phyloP scores from a whole-genome alignment of 208 protist genomes.

The Trypanosoma theileri region DNA sequence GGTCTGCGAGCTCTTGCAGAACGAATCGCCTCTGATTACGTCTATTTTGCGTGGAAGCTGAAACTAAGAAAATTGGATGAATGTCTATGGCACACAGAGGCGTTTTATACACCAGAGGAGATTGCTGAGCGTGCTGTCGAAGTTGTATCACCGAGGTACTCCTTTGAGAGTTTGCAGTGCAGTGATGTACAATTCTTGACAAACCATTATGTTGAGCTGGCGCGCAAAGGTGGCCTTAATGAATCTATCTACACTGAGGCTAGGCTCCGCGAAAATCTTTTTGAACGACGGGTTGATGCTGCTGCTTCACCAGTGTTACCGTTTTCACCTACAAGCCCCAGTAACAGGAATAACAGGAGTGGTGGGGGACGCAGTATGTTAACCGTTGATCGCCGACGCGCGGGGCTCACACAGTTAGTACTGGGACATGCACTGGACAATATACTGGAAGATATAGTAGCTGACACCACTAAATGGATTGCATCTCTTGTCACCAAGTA shows the following conservation, averaged over 20 bases:
- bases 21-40: slow-evolving; percentile 41
- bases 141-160: slow-evolving; percentile 8
- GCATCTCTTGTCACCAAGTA: slow-evolving; percentile 11
- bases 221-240: slow-evolving; percentile 16
- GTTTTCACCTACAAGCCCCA: neutral
- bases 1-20: slow-evolving; percentile 52
- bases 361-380: slow-evolving; percentile 3
- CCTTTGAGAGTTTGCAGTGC: slow-evolving; percentile 22
- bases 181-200: slow-evolving; percentile 26
- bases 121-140: neutral
- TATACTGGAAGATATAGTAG: slow-evolving; percentile 53
- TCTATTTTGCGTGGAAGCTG: slow-evolving; percentile 20
- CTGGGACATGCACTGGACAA: slow-evolving; percentile 66
- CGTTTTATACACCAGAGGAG: slow-evolving; percentile 26
- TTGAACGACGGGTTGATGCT: slow-evolving; percentile 16
- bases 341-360: neutral
- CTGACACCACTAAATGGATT: slow-evolving; percentile 66
- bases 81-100: slow-evolving; percentile 23
- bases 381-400: slow-evolving; percentile 42
- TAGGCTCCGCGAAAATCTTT: slow-evolving; percentile 35
- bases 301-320: neutral
- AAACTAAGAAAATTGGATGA: slow-evolving; percentile 26
- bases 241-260: slow-evolving; percentile 26
- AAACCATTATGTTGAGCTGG: slow-evolving; percentile 27
- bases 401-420: slow-evolving; percentile 33